Evolutionary conservation across 2,329 filamentous ascomycete species (phyloP).

Genomic region (Calycina marina): DNA sequence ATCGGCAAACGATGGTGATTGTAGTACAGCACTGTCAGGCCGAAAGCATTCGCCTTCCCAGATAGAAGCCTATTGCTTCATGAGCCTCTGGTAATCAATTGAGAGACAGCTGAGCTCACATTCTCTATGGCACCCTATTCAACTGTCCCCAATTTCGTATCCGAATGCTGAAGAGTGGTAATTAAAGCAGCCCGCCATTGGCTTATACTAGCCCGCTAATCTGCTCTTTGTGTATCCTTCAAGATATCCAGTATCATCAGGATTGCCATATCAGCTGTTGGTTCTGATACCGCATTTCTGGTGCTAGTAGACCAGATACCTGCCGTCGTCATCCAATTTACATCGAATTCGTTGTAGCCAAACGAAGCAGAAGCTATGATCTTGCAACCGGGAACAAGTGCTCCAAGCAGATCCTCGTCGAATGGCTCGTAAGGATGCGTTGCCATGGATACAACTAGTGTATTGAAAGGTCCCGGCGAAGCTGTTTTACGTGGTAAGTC

Average conservation of each 20-base stretch:
- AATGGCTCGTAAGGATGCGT: conserved; percentile 1
- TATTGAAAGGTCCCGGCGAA: background rate
- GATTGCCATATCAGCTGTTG: conserved; percentile 36
- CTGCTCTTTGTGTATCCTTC: conserved; percentile 28
- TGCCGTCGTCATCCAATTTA: conserved; percentile 27
- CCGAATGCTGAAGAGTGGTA: conserved; percentile 27
- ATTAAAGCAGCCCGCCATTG: conserved; percentile 25
- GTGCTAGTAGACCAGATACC: conserved; percentile 40
- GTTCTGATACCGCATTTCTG: conserved; percentile 36
- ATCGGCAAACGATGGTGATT: background rate
- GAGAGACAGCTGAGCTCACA: conserved; percentile 1
- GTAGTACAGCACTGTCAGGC: conserved; percentile 55
- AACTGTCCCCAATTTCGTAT: conserved; percentile 42
- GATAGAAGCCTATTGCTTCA: conserved; percentile 38
- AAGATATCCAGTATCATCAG: conserved; percentile 31
- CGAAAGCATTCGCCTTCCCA: conserved; percentile 55
- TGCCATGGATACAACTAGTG: background rate
- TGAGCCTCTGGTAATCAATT: background rate
- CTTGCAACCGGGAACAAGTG: conserved; percentile 27
- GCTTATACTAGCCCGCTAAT: conserved; percentile 25
- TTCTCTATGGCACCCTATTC: conserved; percentile 71
- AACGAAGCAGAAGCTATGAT: conserved; percentile 33
- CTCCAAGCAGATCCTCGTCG: conserved; percentile 15
- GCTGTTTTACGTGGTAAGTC: background rate
- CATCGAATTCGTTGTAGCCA: conserved; percentile 33